Conservation (phyloP, 2,329 filamentous ascomycete species). For the Epichloe uncinata region DNA sequence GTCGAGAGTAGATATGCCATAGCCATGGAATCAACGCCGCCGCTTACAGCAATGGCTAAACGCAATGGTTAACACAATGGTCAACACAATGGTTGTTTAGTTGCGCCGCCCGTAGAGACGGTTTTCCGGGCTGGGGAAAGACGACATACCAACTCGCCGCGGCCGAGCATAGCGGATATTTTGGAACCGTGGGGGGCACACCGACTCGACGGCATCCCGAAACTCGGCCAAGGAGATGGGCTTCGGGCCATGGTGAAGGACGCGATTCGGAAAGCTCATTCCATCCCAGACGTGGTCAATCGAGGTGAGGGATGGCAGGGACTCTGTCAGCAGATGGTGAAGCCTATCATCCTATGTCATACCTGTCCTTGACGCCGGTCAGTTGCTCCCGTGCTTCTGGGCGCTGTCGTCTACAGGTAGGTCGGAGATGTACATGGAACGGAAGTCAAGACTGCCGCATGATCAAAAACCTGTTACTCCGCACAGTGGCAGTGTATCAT, state of each 20-base stretch:
- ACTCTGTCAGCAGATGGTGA: no score
- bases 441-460: no score
- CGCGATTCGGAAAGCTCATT: conserved; percentile 21
- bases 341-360: no score
- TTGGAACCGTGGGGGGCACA: conserved; percentile 36
- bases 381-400: no score
- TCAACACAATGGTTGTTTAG: not conserved
- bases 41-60: conserved; percentile 68
- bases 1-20: conserved; percentile 60
- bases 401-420: no score
- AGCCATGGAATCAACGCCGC: conserved; percentile 97
- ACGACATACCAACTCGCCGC: conserved; percentile 29
- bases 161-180: conserved; percentile 19
- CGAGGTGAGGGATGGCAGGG: no score
- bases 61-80: not conserved
- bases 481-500: no score
- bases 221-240: conserved; percentile 26
- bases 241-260: conserved; percentile 24
- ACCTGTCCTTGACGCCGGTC: no score
- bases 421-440: no score
- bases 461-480: no score
- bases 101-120: not conserved
- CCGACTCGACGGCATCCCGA: conserved; percentile 35
- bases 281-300: conserved; percentile 12
- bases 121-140: not conserved